Evolutionary conservation across 106 monocot genomes (phyloP), one percentile per base, ranked within the genome.

Genomic region (Allium fistulosum): DNA sequence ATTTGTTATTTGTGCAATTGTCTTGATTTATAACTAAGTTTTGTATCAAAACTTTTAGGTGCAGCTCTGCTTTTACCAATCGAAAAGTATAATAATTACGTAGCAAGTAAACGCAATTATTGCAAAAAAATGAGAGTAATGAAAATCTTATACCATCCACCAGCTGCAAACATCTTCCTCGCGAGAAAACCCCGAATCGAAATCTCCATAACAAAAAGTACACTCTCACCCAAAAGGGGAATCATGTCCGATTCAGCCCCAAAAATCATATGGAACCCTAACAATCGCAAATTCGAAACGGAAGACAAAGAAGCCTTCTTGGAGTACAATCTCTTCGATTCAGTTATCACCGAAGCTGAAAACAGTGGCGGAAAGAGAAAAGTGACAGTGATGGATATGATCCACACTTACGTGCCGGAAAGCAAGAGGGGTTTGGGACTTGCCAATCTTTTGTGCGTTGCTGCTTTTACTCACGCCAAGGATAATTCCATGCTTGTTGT

Each of bases 321-420:
- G 53, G 84, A 92, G 66, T 97, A 92, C 81, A 78, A 62, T 70
- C 80, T 83, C 73, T 37, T 37, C 37, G 37, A 37, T 37, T 37
- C 37, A 37, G 37, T 37, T 37, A 49, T 68, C 53, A 12, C 53
- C 11, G 71, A 59, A 17, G 58, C 67, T 22, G 18, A 18, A 14
- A 10, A 2, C 68, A 1, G 61, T 10, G 2, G 7, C 10, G 61
- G 45, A 37, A 47, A 50, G 49, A 62, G 51, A 67, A 60, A 16
- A 66, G 53, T 45, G 1, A 63, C 16, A 47, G 81, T 76, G 81
- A 88, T 92, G 88, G 91, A 96, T 64, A 82, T 88, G 91, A 81
- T 78, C 13, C 94, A 95, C 78, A 95, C 94, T 8, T 95, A 73
- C 81, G 90, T 95, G 58, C 91, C 94, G 14, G 59, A 79, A 70